Evolutionary conservation across 495 filamentous ascomycete genomes (phyloP), one percentile per base, ranked within the genome.

Genomic region (Penicillium parvum): DNA sequence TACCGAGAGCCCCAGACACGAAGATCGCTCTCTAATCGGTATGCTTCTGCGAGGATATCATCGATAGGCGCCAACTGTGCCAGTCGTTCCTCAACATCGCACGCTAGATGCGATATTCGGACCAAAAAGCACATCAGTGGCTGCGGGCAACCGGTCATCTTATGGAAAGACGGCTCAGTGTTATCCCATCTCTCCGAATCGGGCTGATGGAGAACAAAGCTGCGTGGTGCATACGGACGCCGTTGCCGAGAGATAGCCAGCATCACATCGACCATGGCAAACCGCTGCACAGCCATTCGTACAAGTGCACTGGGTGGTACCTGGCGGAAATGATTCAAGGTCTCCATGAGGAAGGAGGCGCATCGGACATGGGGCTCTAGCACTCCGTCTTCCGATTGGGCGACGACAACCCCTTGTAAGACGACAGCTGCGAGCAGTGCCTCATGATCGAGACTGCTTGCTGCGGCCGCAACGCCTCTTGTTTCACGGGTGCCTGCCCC

Each of bases 81-180:
- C 6, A 47, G 23, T 2, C 25, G n/a, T 3, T 61, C 43, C 10
- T 51, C 43, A 26, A 61, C 35, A 8, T 61, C 55, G 25, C 54
- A 61, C n/a, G 57, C 55, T 7, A 61, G 32, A 29, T 61, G 54
- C 0, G 55, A 40, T 8, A 58, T 53, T 19, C 49, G 29, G 6
- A 55, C 57, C 1, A 61, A 29, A 22, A 53, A 55, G 26, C 57
- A 61, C 55, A 61, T 58, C 4, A 61, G 32, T 11, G 57, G 57
- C 40, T 61, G 57, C 8, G 54, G 57, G 42, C 54, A 61, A 3
- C 57, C 57, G 4, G 57, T 61, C 57, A 58, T 61, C 25, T 58
- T 52, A 41, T 58, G 50, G 27, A 61, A 61, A 4, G 57, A 61
- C 5, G 57, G 57, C 45, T 58, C 55, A 2, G 54, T 48, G 3